Conservation (phyloP, 169 alveolate genomes). For the Pseudocohnilembus persalinus region DNA sequence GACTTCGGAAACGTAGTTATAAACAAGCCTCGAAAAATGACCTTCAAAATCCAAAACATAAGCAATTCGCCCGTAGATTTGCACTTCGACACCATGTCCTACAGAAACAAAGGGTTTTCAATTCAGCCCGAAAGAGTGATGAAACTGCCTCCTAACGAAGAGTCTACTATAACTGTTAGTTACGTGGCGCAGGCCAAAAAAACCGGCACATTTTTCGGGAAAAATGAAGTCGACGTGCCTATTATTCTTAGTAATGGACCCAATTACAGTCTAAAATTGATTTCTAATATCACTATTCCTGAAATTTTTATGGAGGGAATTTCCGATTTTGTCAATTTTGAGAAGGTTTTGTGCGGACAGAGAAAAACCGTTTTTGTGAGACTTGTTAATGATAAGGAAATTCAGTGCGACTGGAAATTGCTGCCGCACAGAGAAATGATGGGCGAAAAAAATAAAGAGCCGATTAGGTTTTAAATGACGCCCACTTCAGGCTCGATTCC, state of each 20-base stretch:
- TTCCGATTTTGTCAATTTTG: conserved; percentile 86
- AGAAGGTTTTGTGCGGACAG: conserved; percentile 84
- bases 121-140: conserved; percentile 79
- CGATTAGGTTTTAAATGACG: conserved; percentile 67
- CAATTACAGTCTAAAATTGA: conserved; percentile 81
- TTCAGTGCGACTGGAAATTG: conserved; percentile 90
- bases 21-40: conserved; percentile 64
- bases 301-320: conserved; percentile 79
- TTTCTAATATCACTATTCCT: conserved; percentile 90
- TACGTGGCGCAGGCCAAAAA: conserved; percentile 72
- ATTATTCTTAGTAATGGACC: conserved; percentile 83
- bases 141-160: conserved; percentile 67
- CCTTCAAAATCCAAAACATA: conserved; percentile 75
- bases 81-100: conserved; percentile 72
- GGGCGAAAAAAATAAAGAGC: conserved; percentile 74
- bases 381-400: conserved; percentile 87
- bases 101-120: conserved; percentile 74
- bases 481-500: conserved; percentile 82
- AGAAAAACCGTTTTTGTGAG: conserved; percentile 81
- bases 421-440: conserved; percentile 74
- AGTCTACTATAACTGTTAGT: conserved; percentile 62
- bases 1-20: conserved; percentile 90
- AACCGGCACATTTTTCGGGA: conserved; percentile 56
- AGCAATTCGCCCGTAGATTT: conserved; percentile 70
- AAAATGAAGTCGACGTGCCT: conserved; percentile 54